These are phyloP conservation scores for Phlegmacium glaucopus DNA, from an alignment of 768 basidiomycete genomes.

Conservation along the genomic window DNA sequence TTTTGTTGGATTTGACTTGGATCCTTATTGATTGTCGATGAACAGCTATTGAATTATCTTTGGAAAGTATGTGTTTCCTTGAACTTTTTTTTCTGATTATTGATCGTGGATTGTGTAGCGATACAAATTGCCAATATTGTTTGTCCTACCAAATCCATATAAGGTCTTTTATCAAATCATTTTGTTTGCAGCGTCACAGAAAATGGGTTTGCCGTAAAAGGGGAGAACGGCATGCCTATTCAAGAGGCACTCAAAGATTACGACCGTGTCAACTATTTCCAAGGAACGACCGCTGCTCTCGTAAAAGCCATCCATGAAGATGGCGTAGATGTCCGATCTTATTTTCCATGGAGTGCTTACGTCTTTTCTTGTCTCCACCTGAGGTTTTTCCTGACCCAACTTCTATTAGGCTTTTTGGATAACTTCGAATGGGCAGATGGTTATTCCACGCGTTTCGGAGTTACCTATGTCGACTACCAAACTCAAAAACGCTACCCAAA, in stretches of 20 bases:
- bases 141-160: too few relatives aligned
- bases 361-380: constrained; percentile 15
- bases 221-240: constrained; percentile 50
- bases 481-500: constrained; percentile 68
- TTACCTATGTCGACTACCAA: constrained; percentile 68
- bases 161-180: too few relatives aligned
- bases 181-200: constrained; percentile 56
- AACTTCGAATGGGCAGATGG: constrained; percentile 81
- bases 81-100: constrained; percentile 1
- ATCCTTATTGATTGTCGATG: neutral
- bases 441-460: constrained; percentile 63
- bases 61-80: constrained; percentile 46
- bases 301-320: constrained; percentile 59
- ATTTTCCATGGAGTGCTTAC: constrained; percentile 62
- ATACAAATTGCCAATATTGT: constrained; percentile 41
- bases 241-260: constrained; percentile 52
- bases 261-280: constrained; percentile 69
- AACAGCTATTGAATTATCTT: constrained; percentile 61
- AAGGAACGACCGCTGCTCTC: constrained; percentile 51
- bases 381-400: neutral
- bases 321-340: constrained; percentile 57
- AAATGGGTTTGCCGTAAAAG: constrained; percentile 70
- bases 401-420: constrained; percentile 53
- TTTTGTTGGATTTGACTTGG: neutral
- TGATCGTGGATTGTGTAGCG: constrained; percentile 38